Evolutionary conservation across 192 early-diverging fungal genomes (phyloP).

Genomic region (Coemansia sp.): DNA sequence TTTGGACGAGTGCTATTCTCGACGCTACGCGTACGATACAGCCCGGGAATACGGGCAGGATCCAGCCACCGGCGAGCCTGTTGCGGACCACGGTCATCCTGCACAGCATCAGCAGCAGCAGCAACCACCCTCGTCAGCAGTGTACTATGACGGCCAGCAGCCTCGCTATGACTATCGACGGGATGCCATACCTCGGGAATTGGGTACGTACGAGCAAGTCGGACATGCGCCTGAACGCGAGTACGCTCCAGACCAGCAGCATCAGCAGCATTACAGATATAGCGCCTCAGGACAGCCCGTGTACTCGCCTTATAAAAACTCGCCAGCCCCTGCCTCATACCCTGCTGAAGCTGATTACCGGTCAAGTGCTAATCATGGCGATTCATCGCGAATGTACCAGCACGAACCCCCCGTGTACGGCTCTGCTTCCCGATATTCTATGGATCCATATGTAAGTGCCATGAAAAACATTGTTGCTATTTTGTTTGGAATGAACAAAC

Average conservation of each 20-base stretch:
- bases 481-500: not conserved
- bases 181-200: constrained; percentile 2
- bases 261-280: constrained; percentile 16
- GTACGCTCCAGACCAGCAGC: constrained; percentile 1
- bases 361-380: constrained; percentile 17
- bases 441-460: constrained; percentile 28
- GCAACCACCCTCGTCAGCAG: constrained; percentile 7
- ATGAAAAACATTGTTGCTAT: not conserved
- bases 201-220: not conserved
- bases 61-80: not conserved
- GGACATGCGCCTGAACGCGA: constrained; percentile 3
- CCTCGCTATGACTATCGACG: constrained; percentile 26
- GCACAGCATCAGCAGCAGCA: constrained; percentile 1
- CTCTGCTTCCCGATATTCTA: not conserved
- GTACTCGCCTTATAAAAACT: constrained; percentile 17
- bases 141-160: constrained; percentile 26
- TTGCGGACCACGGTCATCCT: constrained; percentile 9
- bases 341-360: constrained; percentile 24
- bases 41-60: constrained; percentile 16
- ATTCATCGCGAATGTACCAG: constrained; percentile 33
- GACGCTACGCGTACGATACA: constrained; percentile 15
- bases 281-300: constrained; percentile 2
- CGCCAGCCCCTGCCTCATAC: constrained; percentile 11
- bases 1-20: constrained; percentile 36
- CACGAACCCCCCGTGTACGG: constrained; percentile 11